Evolutionary conservation across 2,329 filamentous ascomycete genomes (phyloP).

Genomic region (Sarocladium strictum): DNA sequence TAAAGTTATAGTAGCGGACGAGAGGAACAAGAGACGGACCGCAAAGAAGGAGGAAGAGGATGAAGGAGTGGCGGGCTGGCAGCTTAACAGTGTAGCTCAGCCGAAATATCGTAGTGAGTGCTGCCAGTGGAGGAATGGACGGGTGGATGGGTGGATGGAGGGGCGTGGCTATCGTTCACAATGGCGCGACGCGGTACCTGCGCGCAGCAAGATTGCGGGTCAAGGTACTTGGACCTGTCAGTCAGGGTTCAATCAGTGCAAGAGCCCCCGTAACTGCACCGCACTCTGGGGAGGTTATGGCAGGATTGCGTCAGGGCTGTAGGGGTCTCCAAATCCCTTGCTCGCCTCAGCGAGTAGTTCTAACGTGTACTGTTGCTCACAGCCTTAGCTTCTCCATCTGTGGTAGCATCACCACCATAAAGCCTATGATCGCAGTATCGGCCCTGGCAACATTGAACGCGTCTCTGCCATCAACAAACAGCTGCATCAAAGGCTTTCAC

Average conservation of each 20-base stretch:
- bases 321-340: not conserved
- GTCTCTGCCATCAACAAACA: too few relatives aligned
- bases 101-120: not conserved
- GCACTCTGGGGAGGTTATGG: not conserved
- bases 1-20: not conserved
- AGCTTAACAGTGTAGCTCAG: not conserved
- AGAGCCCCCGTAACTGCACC: not conserved
- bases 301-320: not conserved
- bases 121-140: too few relatives aligned
- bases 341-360: too few relatives aligned
- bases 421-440: not conserved
- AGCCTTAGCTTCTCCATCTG: too few relatives aligned
- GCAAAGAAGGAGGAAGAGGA: not conserved
- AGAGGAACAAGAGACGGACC: conserved; percentile 1
- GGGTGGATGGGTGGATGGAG: too few relatives aligned
- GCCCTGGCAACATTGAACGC: too few relatives aligned
- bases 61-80: not conserved
- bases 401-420: not conserved
- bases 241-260: not conserved
- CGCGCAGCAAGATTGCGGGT: not conserved
- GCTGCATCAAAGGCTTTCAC: too few relatives aligned
- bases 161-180: not conserved
- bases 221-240: not conserved
- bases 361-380: too few relatives aligned
- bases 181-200: not conserved